Conservation (phyloP, 2,329 filamentous ascomycete genomes). For the Monosporascus sp. region DNA sequence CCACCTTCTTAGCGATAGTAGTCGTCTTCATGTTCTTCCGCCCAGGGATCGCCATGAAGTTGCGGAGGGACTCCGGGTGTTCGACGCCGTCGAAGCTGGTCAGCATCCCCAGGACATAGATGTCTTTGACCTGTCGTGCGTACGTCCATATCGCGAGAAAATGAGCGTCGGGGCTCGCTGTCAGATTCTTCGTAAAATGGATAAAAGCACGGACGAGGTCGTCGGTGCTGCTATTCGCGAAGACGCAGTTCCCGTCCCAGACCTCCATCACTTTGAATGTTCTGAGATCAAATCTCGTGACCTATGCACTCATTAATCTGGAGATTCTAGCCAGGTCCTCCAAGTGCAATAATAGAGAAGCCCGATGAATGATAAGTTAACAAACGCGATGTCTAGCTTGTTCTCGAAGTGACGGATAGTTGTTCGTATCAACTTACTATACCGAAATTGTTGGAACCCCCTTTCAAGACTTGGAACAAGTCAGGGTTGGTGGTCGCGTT, state of each 20-base stretch:
- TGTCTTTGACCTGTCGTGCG: not conserved
- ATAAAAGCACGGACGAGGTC: not conserved
- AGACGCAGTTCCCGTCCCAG: not conserved
- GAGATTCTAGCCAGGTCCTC: not conserved
- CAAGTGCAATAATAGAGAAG: not conserved
- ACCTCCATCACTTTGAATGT: not conserved
- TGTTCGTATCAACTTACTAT: slow-evolving; percentile 28
- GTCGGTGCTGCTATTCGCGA: not conserved
- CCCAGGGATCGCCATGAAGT: not conserved
- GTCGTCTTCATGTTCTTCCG: not conserved
- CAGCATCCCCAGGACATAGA: not conserved
- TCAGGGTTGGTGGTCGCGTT: slow-evolving; percentile 27
- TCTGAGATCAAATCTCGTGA: not conserved
- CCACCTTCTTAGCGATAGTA: not conserved
- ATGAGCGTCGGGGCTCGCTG: not conserved
- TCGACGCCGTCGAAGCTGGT: not conserved
- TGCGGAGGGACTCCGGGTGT: not conserved
- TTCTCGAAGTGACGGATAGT: not conserved
- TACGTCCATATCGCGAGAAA: not conserved
- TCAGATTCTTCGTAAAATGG: not conserved
- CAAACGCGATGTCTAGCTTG: not conserved
- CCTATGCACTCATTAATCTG: not conserved
- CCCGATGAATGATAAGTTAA: not conserved
- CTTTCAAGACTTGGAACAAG: slow-evolving; percentile 31
- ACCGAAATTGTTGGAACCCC: slow-evolving; percentile 31